Percentiles rank a stretch among this genome's conserved stretches.
Evolutionary conservation across 75 land plant species (phyloP).

Genomic region (Sequoiadendron giganteum): DNA sequence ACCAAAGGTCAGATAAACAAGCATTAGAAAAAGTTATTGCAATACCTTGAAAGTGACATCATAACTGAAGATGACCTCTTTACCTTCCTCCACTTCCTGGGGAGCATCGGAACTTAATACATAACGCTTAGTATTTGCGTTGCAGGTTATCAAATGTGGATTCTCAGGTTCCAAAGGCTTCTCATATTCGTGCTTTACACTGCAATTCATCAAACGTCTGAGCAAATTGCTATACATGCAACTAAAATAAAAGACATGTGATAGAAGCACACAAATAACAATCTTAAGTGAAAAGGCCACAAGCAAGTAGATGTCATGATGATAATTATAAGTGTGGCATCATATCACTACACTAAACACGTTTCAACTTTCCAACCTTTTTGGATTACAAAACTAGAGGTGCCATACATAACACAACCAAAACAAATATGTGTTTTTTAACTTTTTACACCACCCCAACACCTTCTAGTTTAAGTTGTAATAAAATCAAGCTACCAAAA

Average conservation of each 20-base stretch:
- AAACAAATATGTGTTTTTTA: background rate
- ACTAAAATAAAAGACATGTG: background rate
- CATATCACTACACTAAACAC: background rate
- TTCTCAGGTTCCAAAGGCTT: slow-evolving; percentile 51
- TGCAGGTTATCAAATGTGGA: slow-evolving; percentile 65
- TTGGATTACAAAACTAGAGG: background rate
- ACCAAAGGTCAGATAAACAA: background rate
- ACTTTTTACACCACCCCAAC: background rate
- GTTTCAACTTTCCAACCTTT: background rate
- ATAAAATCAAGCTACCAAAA: background rate
- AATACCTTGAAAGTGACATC: slow-evolving; percentile 78
- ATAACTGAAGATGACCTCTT: slow-evolving; percentile 86
- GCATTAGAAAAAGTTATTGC: background rate
- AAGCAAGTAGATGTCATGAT: slow-evolving; percentile 2
- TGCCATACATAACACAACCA: background rate
- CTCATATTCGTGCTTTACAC: slow-evolving; percentile 80
- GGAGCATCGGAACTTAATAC: slow-evolving; percentile 54
- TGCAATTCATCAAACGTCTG: slow-evolving; percentile 13
- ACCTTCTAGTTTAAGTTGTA: background rate
- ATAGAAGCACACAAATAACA: background rate
- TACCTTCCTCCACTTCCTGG: slow-evolving; percentile 74
- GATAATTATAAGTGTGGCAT: background rate
- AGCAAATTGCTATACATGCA: background rate
- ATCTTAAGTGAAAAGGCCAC: background rate
- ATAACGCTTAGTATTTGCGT: slow-evolving; percentile 58